Percentiles rank a stretch among this genome's conserved stretches.
These are phyloP conservation scores for Colletotrichum truncatum DNA, from an alignment of 2,329 filamentous ascomycete species.

Conservation along the genomic window DNA sequence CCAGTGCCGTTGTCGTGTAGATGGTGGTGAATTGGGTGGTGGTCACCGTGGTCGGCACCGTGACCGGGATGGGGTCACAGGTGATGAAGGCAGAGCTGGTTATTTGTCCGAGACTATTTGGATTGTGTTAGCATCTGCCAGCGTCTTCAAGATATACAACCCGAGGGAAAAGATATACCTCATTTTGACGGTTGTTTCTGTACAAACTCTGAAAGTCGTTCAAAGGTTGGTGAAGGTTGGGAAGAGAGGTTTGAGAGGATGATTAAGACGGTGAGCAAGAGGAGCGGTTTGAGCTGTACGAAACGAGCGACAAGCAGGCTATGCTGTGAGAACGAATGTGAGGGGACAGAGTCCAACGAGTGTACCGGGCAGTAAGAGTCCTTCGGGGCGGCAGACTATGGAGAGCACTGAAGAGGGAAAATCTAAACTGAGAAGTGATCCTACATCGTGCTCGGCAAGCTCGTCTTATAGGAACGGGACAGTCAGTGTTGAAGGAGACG, in stretches of 20 bases:
- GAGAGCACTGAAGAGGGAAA: conserved; percentile 2
- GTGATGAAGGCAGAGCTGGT: conserved; percentile 40
- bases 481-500: background rate
- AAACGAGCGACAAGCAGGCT: conserved; percentile 17
- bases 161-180: conserved; percentile 12
- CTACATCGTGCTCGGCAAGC: background rate
- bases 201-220: background rate
- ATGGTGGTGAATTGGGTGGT: conserved; percentile 43
- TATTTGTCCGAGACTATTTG: conserved; percentile 37
- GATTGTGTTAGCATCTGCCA: conserved; percentile 34
- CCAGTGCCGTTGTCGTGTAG: conserved; percentile 46
- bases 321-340: conserved; percentile 14
- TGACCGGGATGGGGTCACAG: conserved; percentile 36
- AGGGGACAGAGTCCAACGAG: conserved; percentile 16
- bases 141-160: background rate
- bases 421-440: background rate
- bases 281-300: conserved; percentile 4
- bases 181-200: conserved; percentile 29
- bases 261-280: background rate
- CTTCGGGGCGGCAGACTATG: background rate
- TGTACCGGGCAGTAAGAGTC: conserved; percentile 1
- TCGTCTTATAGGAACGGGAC: conserved; percentile 9
- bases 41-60: conserved; percentile 36
- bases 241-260: background rate
- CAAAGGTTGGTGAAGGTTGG: background rate